Percentiles rank a stretch among this genome's conserved stretches.
Evolutionary conservation across 2,329 filamentous ascomycete species (phyloP).

Genomic region (Triangularia setosa): DNA sequence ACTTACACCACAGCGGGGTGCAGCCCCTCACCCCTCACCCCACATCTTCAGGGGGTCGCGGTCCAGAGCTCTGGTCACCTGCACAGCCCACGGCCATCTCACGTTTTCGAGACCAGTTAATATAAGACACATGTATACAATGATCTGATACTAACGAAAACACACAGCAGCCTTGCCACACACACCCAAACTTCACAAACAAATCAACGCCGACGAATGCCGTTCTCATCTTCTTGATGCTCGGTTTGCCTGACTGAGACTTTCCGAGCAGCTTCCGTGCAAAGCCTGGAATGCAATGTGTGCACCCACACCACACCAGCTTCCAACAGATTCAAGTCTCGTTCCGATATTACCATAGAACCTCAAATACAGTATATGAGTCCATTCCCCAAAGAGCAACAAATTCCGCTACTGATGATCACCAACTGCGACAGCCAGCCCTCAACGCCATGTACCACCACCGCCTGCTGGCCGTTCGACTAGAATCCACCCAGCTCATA

Average conservation of each 20-base stretch:
- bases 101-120: neutral
- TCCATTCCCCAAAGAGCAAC: neutral
- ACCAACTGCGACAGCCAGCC: neutral
- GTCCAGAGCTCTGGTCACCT: neutral
- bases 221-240: neutral
- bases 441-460: neutral
- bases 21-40: neutral
- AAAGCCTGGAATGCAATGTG: neutral
- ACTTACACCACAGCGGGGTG: neutral
- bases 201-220: slow-evolving; percentile 2
- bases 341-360: neutral
- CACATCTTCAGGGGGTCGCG: neutral
- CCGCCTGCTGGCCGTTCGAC: neutral
- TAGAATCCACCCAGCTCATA: neutral
- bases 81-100: neutral
- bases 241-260: slow-evolving; percentile 1
- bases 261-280: neutral
- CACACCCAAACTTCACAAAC: neutral
- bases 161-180: slow-evolving; percentile 6
- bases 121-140: neutral
- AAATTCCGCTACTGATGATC: neutral
- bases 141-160: slow-evolving; percentile 7
- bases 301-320: neutral
- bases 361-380: neutral
- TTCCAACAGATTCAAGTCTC: neutral